phyloP scores from a whole-genome alignment of 495 filamentous ascomycete species.

The Tuber umbilicatum region DNA sequence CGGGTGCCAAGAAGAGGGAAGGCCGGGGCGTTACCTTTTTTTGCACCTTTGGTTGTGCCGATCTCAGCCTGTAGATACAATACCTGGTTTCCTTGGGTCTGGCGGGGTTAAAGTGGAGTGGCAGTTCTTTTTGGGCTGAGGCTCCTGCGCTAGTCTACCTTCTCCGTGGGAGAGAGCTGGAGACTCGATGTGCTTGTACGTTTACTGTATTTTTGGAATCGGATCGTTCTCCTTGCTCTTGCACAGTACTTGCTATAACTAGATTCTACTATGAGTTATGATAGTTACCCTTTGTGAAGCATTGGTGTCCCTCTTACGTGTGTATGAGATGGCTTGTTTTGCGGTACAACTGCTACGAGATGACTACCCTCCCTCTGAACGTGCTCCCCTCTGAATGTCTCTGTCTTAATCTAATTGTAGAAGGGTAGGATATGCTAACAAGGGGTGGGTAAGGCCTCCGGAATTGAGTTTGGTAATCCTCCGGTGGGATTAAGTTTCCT shows the following conservation, averaged over 20 bases:
- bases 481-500: not conserved
- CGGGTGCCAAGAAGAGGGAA: too few species aligned
- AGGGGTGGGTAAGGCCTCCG: too few species aligned
- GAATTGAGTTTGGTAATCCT: not conserved
- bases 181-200: not conserved
- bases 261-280: not conserved
- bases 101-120: not conserved
- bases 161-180: not conserved
- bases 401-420: too few species aligned
- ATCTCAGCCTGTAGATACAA: not conserved
- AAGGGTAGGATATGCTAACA: too few species aligned
- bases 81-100: not conserved
- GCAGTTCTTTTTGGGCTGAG: not conserved
- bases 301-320: not conserved
- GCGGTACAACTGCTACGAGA: not conserved
- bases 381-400: too few species aligned
- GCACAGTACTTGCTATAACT: not conserved
- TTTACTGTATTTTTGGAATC: not conserved
- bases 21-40: not conserved
- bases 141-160: not conserved
- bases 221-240: not conserved
- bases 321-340: not conserved
- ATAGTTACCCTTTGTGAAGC: not conserved
- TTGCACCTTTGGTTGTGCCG: not conserved
- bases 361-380: not conserved